A percentile compares a stretch with the other conserved stretches of the same genome.
Evolutionary conservation across 108 stramenopile species (phyloP).

Genomic region (Discostella stelligeroides): DNA sequence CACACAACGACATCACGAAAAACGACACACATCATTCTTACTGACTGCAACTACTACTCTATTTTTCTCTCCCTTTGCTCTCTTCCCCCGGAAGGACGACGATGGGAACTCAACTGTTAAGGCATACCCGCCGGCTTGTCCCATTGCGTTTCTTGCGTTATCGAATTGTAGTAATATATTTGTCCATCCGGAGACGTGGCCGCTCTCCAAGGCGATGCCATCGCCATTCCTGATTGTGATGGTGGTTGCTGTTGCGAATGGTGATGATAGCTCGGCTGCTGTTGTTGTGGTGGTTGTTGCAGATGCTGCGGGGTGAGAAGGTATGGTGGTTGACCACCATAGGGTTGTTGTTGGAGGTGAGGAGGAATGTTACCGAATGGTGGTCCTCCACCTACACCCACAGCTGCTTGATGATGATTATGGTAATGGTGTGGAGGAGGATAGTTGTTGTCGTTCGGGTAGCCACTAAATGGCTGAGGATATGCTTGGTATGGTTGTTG

Average conservation of each 20-base stretch:
- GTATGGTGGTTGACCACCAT: slow-evolving; percentile 6
- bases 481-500: slow-evolving; percentile 54
- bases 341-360: neutral
- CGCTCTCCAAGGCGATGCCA: slow-evolving; percentile 63
- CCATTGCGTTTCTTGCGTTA: slow-evolving; percentile 87
- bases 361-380: no score
- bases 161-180: slow-evolving; percentile 90
- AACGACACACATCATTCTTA: no score
- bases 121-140: slow-evolving; percentile 86
- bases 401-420: neutral
- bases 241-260: no score
- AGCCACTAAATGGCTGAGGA: slow-evolving; percentile 21
- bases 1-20: no score
- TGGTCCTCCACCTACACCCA: no score
- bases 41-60: no score
- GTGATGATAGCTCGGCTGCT: slow-evolving; percentile 8
- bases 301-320: neutral
- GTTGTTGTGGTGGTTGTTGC: slow-evolving; percentile 32
- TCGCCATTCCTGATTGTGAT: slow-evolving; percentile 30
- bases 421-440: neutral
- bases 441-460: slow-evolving; percentile 1
- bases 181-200: slow-evolving; percentile 80
- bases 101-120: slow-evolving; percentile 36
- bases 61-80: no score
- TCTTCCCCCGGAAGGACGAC: no score